A percentile compares a stretch with the other conserved stretches of the same genome.
phyloP scores from a whole-genome alignment of 2,329 filamentous ascomycete genomes.

The Venturia pyrina region DNA sequence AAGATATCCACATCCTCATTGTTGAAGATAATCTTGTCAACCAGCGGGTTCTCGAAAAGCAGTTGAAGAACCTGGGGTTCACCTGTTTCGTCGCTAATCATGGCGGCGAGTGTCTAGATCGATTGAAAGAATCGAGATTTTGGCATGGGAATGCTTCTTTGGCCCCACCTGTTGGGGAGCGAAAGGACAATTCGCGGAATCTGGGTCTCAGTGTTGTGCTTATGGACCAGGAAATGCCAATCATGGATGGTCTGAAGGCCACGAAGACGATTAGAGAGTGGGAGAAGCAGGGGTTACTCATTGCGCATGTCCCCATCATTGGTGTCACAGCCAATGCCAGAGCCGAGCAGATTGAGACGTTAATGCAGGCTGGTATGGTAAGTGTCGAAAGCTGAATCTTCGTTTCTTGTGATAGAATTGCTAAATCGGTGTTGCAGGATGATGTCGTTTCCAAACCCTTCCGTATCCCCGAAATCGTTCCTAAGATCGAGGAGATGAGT shows the following conservation, averaged over 20 bases:
- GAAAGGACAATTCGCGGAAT: constrained; percentile 1
- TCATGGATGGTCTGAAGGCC: constrained; percentile 31
- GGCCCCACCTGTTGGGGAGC: background rate
- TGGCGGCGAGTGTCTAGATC: constrained; percentile 38
- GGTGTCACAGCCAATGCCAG: constrained; percentile 32
- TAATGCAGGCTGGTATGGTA: constrained; percentile 29
- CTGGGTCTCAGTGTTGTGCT: constrained; percentile 20
- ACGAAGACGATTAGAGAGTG: constrained; percentile 28
- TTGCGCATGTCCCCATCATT: constrained; percentile 30
- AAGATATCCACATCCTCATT: constrained; percentile 12
- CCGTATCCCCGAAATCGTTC: constrained; percentile 38
- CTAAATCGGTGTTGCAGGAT: constrained; percentile 24
- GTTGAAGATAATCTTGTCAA: constrained; percentile 32
- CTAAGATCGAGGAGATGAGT: constrained; percentile 39
- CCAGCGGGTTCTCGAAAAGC: constrained; percentile 39
- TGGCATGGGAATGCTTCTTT: constrained; percentile 23
- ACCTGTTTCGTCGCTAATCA: constrained; percentile 39
- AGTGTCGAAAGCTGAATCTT: constrained; percentile 7
- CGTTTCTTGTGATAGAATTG: background rate
- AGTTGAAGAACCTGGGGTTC: constrained; percentile 38
- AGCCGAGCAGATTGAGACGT: constrained; percentile 29
- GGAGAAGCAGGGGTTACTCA: constrained; percentile 25
- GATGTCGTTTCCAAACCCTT: constrained; percentile 43
- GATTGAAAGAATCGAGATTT: constrained; percentile 32
- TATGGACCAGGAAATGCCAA: constrained; percentile 31